Conservation (phyloP, 1,139 yeast genomes). For the Sugiyamaella novakii region DNA sequence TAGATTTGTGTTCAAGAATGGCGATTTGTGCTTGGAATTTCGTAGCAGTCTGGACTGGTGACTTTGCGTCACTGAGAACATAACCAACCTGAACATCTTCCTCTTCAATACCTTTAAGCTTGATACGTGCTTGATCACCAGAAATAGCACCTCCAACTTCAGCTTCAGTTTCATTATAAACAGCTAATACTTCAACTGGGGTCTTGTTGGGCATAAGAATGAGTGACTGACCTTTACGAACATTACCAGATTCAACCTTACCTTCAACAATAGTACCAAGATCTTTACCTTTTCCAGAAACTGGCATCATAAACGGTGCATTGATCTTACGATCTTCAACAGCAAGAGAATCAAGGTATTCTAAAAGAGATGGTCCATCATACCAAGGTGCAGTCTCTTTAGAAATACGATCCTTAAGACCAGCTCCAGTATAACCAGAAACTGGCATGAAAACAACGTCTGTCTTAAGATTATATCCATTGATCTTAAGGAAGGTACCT, state of each 20-base stretch:
- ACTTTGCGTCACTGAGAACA: conserved; percentile 79
- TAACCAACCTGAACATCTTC: conserved; percentile 92
- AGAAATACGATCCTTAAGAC: conserved; percentile 82
- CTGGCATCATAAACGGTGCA: conserved; percentile 97
- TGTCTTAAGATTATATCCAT: conserved; percentile 80
- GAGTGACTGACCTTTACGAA: conserved; percentile 74
- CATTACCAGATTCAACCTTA: conserved; percentile 93
- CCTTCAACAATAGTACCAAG: conserved; percentile 98
- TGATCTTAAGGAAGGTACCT: conserved; percentile 75
- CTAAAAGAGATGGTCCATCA: conserved; percentile 86
- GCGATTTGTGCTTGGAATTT: conserved; percentile 95
- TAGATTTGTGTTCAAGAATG: conserved; percentile 91
- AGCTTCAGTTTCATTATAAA: conserved; percentile 92
- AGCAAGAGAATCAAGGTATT: conserved; percentile 81
- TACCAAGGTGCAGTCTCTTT: conserved; percentile 86
- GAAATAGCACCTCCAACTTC: conserved; percentile 89
- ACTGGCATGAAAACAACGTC: conserved; percentile 95
- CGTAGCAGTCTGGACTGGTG: conserved; percentile 90
- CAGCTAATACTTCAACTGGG: conserved; percentile 78
- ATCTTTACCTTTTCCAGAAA: conserved; percentile 92
- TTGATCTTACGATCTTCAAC: conserved; percentile 82
- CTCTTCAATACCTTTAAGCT: conserved; percentile 94
- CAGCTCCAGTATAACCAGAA: conserved; percentile 97
- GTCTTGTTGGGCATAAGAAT: conserved; percentile 91
- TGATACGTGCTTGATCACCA: conserved; percentile 96